phyloP scores from a whole-genome alignment of 2,329 filamentous ascomycete species.

The Fragosphaeria purpurea region DNA sequence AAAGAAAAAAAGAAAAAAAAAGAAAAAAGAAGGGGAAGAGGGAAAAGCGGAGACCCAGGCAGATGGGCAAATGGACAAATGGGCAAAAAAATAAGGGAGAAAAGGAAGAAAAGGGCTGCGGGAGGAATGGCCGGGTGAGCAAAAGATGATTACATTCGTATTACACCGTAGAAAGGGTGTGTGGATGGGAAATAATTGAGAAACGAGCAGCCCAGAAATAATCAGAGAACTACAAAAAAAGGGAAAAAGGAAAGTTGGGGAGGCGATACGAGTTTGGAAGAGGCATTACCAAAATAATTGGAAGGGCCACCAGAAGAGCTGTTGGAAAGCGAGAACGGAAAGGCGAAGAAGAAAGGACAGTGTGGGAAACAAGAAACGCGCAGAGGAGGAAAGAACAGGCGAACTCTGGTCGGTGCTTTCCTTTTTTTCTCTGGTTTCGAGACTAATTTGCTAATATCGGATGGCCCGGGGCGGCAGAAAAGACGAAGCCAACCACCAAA shows the following conservation, averaged over 20 bases:
- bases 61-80: not conserved
- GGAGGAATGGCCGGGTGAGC: not conserved
- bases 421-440: not conserved
- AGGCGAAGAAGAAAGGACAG: not conserved
- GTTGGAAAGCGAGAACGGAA: not conserved
- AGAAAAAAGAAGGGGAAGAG: too few species aligned
- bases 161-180: not conserved
- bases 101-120: not conserved
- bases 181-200: not conserved
- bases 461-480: conserved; percentile 11
- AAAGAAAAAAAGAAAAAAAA: too few species aligned
- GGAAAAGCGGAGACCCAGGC: too few species aligned
- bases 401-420: too few species aligned
- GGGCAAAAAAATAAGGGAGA: not conserved
- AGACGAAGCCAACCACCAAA: not conserved
- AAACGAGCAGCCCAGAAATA: not conserved
- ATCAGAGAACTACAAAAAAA: not conserved
- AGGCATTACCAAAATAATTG: too few species aligned
- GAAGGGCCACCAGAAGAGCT: too few species aligned
- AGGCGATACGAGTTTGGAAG: not conserved
- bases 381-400: too few species aligned
- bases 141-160: not conserved
- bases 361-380: too few species aligned
- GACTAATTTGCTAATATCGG: conserved; percentile 12
- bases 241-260: not conserved